Percentiles rank a stretch among this genome's conserved stretches.
Evolutionary conservation across 768 basidiomycete genomes (phyloP).

Genomic region (Trichaptum fuscoviolaceum): DNA sequence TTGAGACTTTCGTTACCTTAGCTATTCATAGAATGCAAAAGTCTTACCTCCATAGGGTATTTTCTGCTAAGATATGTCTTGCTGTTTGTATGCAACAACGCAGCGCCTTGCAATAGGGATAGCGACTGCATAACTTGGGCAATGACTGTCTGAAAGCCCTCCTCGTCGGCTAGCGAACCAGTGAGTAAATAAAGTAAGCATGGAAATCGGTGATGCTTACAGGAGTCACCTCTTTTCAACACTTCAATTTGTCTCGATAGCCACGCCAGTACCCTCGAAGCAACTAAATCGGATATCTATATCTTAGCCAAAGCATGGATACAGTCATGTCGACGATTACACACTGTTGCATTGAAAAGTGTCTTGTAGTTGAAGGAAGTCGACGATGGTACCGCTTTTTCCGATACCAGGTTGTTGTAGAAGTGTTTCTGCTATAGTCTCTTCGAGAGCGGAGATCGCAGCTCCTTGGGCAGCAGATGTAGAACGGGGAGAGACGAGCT

Average conservation of each 20-base stretch:
- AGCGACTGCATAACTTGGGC: constrained; percentile 54
- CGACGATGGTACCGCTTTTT: constrained; percentile 22
- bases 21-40: not conserved
- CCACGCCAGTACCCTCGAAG: constrained; percentile 61
- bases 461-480: constrained; percentile 45
- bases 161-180: not conserved
- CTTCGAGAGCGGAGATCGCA: constrained; percentile 46
- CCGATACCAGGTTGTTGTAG: constrained; percentile 45
- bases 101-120: constrained; percentile 71
- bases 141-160: constrained; percentile 2
- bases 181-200: not conserved
- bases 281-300: constrained; percentile 40
- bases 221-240: not conserved
- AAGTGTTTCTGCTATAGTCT: constrained; percentile 39
- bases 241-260: constrained; percentile 30
- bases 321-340: constrained; percentile 20
- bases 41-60: constrained; percentile 60
- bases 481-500: constrained; percentile 64
- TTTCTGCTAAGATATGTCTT: constrained; percentile 67
- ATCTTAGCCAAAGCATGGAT: not conserved
- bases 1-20: not conserved
- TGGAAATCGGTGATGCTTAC: not conserved
- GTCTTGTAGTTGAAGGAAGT: constrained; percentile 65
- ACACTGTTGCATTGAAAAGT: constrained; percentile 80
- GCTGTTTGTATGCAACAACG: constrained; percentile 60